Evolutionary conservation across 1,284 basidiomycete genomes (phyloP).

Genomic region (Irpex lacteus): DNA sequence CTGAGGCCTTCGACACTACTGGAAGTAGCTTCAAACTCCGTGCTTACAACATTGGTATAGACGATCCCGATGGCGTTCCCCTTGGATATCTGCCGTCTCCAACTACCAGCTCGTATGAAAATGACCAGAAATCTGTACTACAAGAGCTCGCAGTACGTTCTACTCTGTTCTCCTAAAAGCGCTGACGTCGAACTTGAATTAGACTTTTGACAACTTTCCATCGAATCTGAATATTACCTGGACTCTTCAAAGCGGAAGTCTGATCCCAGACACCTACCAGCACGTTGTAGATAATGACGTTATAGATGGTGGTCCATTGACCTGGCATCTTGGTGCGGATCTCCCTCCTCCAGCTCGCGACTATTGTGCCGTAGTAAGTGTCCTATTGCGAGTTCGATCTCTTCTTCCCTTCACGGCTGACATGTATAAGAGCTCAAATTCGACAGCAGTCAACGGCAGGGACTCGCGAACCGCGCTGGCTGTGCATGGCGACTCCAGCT

Average conservation of each 20-base stretch:
- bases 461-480: background rate
- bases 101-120: too few species aligned
- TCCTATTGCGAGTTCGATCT: background rate
- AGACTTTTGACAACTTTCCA: background rate
- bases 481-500: background rate
- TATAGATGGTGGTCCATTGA: background rate
- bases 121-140: background rate
- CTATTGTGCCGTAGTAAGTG: background rate
- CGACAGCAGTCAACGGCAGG: too few species aligned
- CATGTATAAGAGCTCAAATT: too few species aligned
- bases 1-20: background rate
- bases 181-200: background rate
- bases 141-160: background rate
- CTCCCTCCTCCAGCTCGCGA: background rate
- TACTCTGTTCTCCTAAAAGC: background rate
- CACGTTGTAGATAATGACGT: background rate
- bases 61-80: background rate
- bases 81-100: background rate
- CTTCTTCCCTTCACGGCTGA: background rate
- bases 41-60: background rate
- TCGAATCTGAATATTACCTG: background rate
- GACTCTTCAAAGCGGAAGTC: background rate
- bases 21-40: background rate
- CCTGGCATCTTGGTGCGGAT: background rate
- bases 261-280: background rate